Percentiles rank a stretch among this genome's conserved stretches.
Evolutionary conservation across 1,284 basidiomycete genomes (phyloP).

Genomic region (Leccinum variabile): DNA sequence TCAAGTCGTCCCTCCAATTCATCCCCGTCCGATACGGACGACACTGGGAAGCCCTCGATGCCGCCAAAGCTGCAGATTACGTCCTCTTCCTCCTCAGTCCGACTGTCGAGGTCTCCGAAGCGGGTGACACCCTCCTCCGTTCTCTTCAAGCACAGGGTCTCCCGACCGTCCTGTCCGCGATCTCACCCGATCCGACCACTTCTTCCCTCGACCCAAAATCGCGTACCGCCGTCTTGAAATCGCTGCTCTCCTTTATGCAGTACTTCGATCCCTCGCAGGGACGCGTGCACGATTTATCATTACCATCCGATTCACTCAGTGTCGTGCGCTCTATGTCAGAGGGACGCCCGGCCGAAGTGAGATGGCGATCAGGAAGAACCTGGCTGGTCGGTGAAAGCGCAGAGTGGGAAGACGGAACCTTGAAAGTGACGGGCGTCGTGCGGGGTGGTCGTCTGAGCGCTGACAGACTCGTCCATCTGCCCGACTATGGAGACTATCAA

Average conservation of each 20-base stretch:
- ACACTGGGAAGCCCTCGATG: conserved; percentile 83
- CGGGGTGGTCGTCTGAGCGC: conserved; percentile 80
- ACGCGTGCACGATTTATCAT: conserved; percentile 62
- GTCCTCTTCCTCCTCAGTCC: conserved; percentile 85
- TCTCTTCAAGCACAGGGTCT: conserved; percentile 83
- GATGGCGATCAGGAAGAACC: conserved; percentile 81
- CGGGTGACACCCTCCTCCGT: conserved; percentile 91
- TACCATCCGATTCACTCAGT: conserved; percentile 65
- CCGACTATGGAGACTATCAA: conserved; percentile 88
- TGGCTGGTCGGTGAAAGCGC: conserved; percentile 78
- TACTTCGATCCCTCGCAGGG: conserved; percentile 92
- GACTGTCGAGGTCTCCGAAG: conserved; percentile 76
- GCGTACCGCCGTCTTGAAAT: conserved; percentile 72
- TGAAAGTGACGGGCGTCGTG: conserved; percentile 81
- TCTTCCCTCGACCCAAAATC: conserved; percentile 53
- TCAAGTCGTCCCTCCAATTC: conserved; percentile 92
- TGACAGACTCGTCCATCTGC: conserved; percentile 87
- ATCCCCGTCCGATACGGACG: conserved; percentile 70
- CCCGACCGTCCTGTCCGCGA: conserved; percentile 68
- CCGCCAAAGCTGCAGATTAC: conserved; percentile 89
- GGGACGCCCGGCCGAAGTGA: conserved; percentile 71
- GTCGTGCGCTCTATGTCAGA: conserved; percentile 74
- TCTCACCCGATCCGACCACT: conserved; percentile 47
- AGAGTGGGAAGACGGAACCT: conserved; percentile 45
- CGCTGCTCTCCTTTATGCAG: conserved; percentile 87